phyloP scores from a whole-genome alignment of 139 green algal genomes.

The Zygnema circumcarinatum region DNA sequence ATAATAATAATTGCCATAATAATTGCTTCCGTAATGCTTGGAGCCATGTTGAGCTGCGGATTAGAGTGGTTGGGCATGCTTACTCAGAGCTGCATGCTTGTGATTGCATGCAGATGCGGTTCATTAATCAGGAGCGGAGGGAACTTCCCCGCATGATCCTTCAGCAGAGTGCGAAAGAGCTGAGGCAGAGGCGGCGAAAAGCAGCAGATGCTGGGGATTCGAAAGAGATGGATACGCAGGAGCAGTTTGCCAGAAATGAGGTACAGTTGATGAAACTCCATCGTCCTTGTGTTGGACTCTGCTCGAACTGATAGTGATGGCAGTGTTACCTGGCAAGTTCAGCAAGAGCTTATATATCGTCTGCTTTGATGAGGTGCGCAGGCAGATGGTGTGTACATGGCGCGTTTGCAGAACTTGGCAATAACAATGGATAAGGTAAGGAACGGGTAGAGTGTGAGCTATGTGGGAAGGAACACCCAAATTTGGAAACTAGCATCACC shows the following conservation, averaged over 20 bases:
- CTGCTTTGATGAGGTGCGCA: too few species aligned
- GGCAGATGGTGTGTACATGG: conserved; percentile 46
- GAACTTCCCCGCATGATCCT: conserved; percentile 12
- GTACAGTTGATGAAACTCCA: neutral
- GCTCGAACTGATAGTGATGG: too few species aligned
- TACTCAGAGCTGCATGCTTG: too few species aligned
- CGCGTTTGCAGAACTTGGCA: conserved; percentile 45
- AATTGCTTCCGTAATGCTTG: too few species aligned
- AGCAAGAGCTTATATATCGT: too few species aligned
- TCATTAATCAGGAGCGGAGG: conserved; percentile 21
- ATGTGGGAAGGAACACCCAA: too few species aligned
- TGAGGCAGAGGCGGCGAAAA: conserved; percentile 12
- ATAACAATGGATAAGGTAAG: conserved; percentile 61
- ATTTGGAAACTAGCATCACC: too few species aligned
- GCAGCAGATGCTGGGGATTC: neutral
- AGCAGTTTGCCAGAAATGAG: neutral
- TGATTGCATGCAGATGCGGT: neutral
- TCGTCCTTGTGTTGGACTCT: neutral
- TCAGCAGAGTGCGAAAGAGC: conserved; percentile 11
- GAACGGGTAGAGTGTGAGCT: neutral
- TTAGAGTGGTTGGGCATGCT: too few species aligned
- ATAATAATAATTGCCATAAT: too few species aligned
- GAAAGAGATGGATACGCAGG: neutral
- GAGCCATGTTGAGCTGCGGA: too few species aligned
- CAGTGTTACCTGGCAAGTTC: too few species aligned